Percentiles rank a stretch among this genome's conserved stretches.
Conservation (phyloP, 352 stramenopile genomes). For the Globisporangium viniferum region DNA sequence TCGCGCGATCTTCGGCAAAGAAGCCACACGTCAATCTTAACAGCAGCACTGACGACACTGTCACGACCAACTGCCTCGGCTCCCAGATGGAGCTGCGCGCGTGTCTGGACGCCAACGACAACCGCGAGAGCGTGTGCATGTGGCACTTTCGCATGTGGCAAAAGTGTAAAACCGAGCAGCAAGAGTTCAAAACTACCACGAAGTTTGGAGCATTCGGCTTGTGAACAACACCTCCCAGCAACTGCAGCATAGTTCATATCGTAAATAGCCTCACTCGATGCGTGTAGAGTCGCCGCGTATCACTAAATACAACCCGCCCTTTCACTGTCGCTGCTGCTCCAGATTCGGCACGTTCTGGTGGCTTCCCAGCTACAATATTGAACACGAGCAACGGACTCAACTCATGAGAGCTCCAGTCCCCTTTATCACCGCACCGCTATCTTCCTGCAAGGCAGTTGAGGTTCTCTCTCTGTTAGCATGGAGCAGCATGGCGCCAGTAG, state of each 20-base stretch:
- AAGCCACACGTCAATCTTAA: neutral
- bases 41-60: neutral
- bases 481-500: neutral
- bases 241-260: neutral
- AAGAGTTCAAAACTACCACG: neutral
- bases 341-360: neutral
- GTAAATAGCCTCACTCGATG: neutral
- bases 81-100: conserved; percentile 4
- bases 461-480: neutral
- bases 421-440: neutral
- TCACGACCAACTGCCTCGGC: neutral
- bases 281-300: neutral
- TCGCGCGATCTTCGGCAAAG: neutral
- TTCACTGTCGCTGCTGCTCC: neutral
- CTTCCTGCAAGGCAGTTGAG: neutral
- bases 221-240: neutral
- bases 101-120: conserved; percentile 6
- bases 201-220: neutral
- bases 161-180: neutral
- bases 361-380: neutral
- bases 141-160: conserved; percentile 4
- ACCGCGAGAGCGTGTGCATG: conserved; percentile 11
- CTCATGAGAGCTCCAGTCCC: neutral
- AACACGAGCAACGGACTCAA: neutral
- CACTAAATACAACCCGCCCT: neutral